Conservation (phyloP, 768 basidiomycete genomes). For the Myochromella boudieri region DNA sequence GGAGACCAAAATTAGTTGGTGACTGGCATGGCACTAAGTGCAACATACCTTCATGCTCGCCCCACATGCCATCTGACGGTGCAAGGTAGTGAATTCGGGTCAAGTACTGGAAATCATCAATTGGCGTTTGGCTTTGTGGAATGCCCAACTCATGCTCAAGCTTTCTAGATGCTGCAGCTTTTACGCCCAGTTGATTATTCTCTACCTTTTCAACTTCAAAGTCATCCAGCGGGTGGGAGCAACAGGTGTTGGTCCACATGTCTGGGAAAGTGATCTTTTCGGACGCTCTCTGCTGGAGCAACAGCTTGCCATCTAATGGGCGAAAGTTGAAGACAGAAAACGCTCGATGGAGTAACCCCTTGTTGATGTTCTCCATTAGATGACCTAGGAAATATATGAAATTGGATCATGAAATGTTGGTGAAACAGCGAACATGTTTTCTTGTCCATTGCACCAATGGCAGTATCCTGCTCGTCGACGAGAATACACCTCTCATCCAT, state of each 20-base stretch:
- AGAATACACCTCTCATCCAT: slow-evolving; percentile 97
- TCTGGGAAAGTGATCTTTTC: slow-evolving; percentile 99
- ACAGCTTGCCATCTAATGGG: slow-evolving; percentile 88
- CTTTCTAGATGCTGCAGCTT: slow-evolving; percentile 90
- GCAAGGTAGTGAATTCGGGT: slow-evolving; percentile 98
- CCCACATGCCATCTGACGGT: slow-evolving; percentile 90
- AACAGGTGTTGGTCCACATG: slow-evolving; percentile 99
- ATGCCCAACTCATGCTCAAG: slow-evolving; percentile 97
- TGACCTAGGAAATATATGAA: slow-evolving; percentile 59
- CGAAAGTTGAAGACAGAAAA: slow-evolving; percentile 98
- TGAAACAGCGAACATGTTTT: slow-evolving; percentile 79
- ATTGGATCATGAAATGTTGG: slow-evolving; percentile 3
- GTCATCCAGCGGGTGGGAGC: slow-evolving; percentile 94
- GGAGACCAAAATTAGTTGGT: background rate
- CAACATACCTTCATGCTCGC: slow-evolving; percentile 90
- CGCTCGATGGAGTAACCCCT: slow-evolving; percentile 93
- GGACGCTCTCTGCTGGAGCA: slow-evolving; percentile 93
- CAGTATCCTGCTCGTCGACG: slow-evolving; percentile 83
- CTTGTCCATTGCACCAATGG: slow-evolving; percentile 88
- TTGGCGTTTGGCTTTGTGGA: slow-evolving; percentile 69
- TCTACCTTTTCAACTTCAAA: slow-evolving; percentile 82
- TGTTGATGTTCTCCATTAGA: slow-evolving; percentile 94
- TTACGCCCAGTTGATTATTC: slow-evolving; percentile 77
- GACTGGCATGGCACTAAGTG: background rate
- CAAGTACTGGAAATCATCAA: slow-evolving; percentile 89